Evolutionary conservation across 1,139 yeast species (phyloP), one percentile per base, ranked within the genome.

Genomic region (Candida pseudoviswanathii): DNA sequence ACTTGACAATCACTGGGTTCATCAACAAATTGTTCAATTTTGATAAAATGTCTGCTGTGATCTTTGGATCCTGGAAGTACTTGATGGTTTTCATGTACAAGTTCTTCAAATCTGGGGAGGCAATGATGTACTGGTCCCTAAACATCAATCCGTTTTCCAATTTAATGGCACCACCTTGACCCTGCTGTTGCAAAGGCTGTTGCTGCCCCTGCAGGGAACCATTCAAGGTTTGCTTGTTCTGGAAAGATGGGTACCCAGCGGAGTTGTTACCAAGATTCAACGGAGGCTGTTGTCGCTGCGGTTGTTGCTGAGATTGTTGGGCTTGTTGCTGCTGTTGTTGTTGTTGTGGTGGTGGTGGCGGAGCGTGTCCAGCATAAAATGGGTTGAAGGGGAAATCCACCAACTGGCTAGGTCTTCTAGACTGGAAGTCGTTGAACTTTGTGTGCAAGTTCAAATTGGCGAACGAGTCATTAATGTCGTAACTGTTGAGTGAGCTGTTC

Each of bases 81-180:
- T 67, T 70, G 22, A 65, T 64, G 0, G 84, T 73, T 52, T 75
- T 73, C 21, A 59, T 51, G 54, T 72, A 84, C 51, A 80, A 61
- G 40, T 59, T 51, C 50, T 75, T 77, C 56, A 81, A 70, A 5
- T 75, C 80, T 0, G 76, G 70, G 0, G 86, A 81, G 1, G 86
- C 80, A 36, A 82, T 65, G 30, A 84, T 82, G 41, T 75, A 72
- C 54, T 72, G 76, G 47, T 79, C 79, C 52, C 75, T 77, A 47
- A 84, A 66, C 9, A 81, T 56, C 38, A 84, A 68, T 0, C 87
- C 87, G 58, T 83, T 82, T 45, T 83, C 88, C 48, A 84, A 65
- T 45, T 75, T 73, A 26, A 73, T 62, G 6, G 54, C 27, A 11
- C 32, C 43, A 22, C 41, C 46, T 37, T 26, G 45, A 8, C 26